Evolutionary conservation across 768 basidiomycete genomes (phyloP).

Genomic region (Gelatoporia subvermispora): DNA sequence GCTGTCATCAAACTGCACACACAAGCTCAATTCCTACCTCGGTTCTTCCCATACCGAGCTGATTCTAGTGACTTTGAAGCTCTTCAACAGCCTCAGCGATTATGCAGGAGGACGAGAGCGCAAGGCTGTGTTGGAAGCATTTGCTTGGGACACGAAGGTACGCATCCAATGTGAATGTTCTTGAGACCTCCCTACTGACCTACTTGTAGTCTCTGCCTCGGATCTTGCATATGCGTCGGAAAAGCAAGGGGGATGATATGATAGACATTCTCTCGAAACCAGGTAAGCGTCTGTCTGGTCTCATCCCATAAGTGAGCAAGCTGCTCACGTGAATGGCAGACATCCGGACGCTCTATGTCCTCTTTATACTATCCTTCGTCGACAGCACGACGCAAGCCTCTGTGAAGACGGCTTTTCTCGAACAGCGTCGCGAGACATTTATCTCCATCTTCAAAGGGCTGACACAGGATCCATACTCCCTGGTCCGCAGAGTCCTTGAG

Average conservation of each 20-base stretch:
- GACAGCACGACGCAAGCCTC: conserved; percentile 39
- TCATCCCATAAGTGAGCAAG: neutral
- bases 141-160: conserved; percentile 80
- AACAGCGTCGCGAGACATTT: conserved; percentile 65
- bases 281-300: conserved; percentile 35
- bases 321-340: conserved; percentile 38
- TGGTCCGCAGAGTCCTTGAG: conserved; percentile 65
- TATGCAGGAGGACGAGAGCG: conserved; percentile 67
- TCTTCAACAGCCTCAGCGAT: conserved; percentile 54
- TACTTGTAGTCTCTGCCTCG: conserved; percentile 53
- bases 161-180: neutral
- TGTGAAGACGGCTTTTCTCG: conserved; percentile 62
- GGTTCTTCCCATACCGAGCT: conserved; percentile 60
- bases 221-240: conserved; percentile 67
- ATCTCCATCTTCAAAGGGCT: conserved; percentile 71
- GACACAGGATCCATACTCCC: conserved; percentile 55
- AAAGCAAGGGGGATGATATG: conserved; percentile 36
- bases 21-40: conserved; percentile 58
- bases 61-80: conserved; percentile 58
- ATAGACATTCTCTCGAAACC: conserved; percentile 46
- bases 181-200: neutral
- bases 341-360: conserved; percentile 71
- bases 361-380: conserved; percentile 72
- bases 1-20: conserved; percentile 50
- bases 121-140: conserved; percentile 57